A percentile compares a stretch with the other conserved stretches of the same genome.
phyloP scores from a whole-genome alignment of 306 rosid species.

The Cicer bijugum region DNA sequence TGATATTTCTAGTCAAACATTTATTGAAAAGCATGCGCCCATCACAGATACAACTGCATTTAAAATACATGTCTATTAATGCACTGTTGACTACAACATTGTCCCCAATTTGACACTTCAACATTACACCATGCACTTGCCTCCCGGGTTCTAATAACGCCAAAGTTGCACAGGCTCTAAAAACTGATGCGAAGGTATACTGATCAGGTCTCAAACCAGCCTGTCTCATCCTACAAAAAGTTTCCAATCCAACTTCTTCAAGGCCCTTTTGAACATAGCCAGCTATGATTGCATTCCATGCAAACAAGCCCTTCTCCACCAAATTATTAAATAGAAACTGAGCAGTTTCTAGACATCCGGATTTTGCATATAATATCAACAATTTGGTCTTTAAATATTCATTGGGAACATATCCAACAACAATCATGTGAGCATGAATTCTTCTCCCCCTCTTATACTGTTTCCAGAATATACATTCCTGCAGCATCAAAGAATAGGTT shows the following conservation, averaged over 20 bases:
- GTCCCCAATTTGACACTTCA: slow-evolving; percentile 62
- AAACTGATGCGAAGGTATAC: slow-evolving; percentile 75
- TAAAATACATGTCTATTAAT: slow-evolving; percentile 79
- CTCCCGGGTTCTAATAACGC: slow-evolving; percentile 73
- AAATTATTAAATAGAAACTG: slow-evolving; percentile 53
- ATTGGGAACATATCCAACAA: slow-evolving; percentile 61
- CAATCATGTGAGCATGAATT: slow-evolving; percentile 65
- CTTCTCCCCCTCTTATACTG: slow-evolving; percentile 59
- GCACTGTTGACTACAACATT: slow-evolving; percentile 71
- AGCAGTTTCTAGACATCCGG: slow-evolving; percentile 65
- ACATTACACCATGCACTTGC: slow-evolving; percentile 66
- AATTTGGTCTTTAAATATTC: slow-evolving; percentile 66
- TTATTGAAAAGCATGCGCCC: slow-evolving; percentile 60
- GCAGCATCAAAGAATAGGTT: slow-evolving; percentile 73
- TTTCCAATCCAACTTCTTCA: slow-evolving; percentile 60
- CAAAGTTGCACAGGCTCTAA: slow-evolving; percentile 73
- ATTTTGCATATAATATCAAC: slow-evolving; percentile 68
- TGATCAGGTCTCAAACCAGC: slow-evolving; percentile 73
- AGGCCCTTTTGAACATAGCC: slow-evolving; percentile 67
- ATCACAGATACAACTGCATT: slow-evolving; percentile 65
- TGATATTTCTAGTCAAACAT: slow-evolving; percentile 63
- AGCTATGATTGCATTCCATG: slow-evolving; percentile 76
- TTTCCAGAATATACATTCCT: slow-evolving; percentile 77
- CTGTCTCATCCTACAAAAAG: slow-evolving; percentile 66
- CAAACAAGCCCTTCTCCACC: slow-evolving; percentile 55